Percentiles rank a stretch among this genome's conserved stretches.
These are phyloP conservation scores for Dispira simplex DNA, from an alignment of 192 early-diverging fungal species.

Conservation along the genomic window DNA sequence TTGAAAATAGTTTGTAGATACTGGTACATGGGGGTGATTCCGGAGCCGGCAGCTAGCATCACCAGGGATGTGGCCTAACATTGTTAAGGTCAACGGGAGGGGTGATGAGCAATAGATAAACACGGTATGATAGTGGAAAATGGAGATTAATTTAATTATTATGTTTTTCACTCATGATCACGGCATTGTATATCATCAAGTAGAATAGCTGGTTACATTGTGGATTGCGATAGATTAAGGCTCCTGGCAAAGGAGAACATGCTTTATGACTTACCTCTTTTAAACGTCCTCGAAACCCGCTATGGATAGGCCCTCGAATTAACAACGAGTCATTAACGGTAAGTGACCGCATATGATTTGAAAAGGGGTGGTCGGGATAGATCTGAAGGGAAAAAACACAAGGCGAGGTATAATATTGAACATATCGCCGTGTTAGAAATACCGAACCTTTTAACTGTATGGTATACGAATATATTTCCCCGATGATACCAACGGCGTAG, in stretches of 20 bases:
- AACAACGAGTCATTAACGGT: not conserved
- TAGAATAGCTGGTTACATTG: too few species aligned
- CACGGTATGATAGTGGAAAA: not conserved
- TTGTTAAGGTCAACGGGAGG: not conserved
- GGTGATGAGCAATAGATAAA: not conserved
- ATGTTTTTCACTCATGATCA: not conserved
- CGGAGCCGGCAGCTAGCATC: conserved; percentile 12
- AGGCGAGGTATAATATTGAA: too few species aligned
- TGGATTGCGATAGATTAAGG: not conserved
- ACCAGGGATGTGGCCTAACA: not conserved
- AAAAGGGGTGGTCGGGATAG: conserved; percentile 4
- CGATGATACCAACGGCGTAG: too few species aligned
- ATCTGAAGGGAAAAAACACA: not conserved
- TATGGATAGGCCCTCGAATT: conserved; percentile 12
- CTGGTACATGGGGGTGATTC: conserved; percentile 13
- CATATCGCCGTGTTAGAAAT: too few species aligned
- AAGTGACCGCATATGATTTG: not conserved
- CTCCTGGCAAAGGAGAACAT: not conserved
- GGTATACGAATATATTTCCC: too few species aligned
- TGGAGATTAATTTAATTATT: not conserved
- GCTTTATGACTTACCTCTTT: conserved; percentile 1
- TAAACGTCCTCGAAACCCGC: not conserved
- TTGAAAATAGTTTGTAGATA: conserved; percentile 5
- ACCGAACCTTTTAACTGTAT: too few species aligned
- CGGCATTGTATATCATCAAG: too few species aligned